phyloP scores from a whole-genome alignment of 129 eudicot species.

The Lactuca saligna region DNA sequence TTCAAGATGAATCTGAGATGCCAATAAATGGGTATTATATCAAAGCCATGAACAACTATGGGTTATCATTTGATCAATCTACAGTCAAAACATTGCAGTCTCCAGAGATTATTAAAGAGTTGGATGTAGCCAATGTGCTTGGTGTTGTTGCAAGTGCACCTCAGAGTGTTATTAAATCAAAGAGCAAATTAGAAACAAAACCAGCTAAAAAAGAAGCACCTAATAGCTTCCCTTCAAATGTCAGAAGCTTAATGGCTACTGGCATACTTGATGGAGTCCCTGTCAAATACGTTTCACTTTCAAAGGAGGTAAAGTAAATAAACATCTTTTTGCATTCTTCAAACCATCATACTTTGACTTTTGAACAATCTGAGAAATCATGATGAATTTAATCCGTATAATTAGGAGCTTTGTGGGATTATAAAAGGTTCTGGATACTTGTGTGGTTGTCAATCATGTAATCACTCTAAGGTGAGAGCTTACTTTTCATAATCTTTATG shows the following conservation, averaged over 20 bases:
- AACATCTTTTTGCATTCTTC: conserved; percentile 1
- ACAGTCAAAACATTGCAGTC: conserved; percentile 41
- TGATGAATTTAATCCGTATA: not conserved
- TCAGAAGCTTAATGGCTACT: conserved; percentile 78
- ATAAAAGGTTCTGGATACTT: conserved; percentile 90
- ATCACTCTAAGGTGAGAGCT: conserved; percentile 56
- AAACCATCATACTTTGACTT: not conserved
- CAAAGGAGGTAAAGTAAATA: conserved; percentile 62
- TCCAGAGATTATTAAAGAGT: conserved; percentile 39
- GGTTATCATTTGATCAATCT: conserved; percentile 52
- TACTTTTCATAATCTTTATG: not conserved
- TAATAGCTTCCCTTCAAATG: conserved; percentile 87
- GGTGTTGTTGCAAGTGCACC: conserved; percentile 32
- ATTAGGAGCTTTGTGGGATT: conserved; percentile 70
- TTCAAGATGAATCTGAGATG: conserved; percentile 55
- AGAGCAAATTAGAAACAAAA: conserved; percentile 57
- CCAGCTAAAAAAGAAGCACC: conserved; percentile 71
- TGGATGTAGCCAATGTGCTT: conserved; percentile 40
- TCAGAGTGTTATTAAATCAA: conserved; percentile 39
- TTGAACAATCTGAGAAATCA: not conserved
- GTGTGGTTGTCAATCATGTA: conserved; percentile 77
- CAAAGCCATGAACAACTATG: conserved; percentile 40
- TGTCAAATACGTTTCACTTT: conserved; percentile 62
- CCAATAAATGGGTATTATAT: conserved; percentile 45
- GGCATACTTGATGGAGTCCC: conserved; percentile 92